These are phyloP conservation scores for Flaveria ramosissima DNA, from an alignment of 129 eudicot species.

Conservation along the genomic window DNA sequence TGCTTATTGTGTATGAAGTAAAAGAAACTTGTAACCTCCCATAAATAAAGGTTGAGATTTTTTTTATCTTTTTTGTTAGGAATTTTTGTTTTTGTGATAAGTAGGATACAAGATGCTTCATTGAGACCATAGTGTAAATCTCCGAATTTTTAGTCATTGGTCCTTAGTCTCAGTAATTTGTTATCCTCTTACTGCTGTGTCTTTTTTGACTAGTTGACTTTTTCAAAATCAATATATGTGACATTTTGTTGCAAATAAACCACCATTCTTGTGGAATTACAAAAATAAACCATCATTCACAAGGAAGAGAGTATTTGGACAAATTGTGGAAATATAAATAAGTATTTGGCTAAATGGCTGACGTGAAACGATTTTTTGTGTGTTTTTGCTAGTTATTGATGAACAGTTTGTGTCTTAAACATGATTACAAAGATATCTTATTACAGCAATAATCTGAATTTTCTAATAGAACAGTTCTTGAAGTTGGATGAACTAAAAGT, in stretches of 20 bases:
- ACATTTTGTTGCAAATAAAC: neutral
- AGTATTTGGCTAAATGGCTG: neutral
- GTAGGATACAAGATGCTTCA: neutral
- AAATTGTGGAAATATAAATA: neutral
- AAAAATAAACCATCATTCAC: neutral
- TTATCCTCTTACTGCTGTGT: neutral
- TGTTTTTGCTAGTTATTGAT: neutral
- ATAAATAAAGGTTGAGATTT: neutral
- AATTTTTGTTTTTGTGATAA: neutral
- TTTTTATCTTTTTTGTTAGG: neutral
- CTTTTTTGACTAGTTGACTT: neutral
- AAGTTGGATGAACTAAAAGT: neutral
- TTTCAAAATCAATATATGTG: neutral
- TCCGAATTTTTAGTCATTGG: neutral
- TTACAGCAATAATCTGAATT: neutral
- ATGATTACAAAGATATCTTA: neutral
- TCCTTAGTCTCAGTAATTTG: neutral
- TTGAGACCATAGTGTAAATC: neutral
- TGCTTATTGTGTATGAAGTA: neutral
- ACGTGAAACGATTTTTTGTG: neutral
- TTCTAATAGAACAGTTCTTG: neutral
- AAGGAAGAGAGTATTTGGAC: slow-evolving; percentile 3
- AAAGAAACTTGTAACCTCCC: neutral
- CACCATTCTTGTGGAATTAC: slow-evolving; percentile 1
- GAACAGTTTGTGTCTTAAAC: neutral